Evolutionary conservation across 1,139 yeast species (phyloP).

Genomic region (Torulaspora globosa): DNA sequence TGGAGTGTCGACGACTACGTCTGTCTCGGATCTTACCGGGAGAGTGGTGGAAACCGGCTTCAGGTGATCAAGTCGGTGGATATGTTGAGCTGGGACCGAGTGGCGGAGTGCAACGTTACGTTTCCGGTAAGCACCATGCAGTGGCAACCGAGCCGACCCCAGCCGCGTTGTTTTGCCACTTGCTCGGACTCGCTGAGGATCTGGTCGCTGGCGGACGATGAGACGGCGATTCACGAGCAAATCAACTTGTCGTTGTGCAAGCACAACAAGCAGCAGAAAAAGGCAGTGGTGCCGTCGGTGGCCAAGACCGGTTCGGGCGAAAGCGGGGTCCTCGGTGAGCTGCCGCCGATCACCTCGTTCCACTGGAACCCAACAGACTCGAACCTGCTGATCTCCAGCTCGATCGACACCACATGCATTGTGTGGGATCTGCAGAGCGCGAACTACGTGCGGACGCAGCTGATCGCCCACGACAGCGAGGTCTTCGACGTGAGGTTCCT

Average conservation of each 20-base stretch:
- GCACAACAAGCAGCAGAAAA: constrained; percentile 30
- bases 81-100: constrained; percentile 48
- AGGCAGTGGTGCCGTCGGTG: constrained; percentile 9
- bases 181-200: constrained; percentile 37
- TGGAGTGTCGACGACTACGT: constrained; percentile 36
- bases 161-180: constrained; percentile 35
- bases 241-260: constrained; percentile 35
- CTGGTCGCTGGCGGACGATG: constrained; percentile 34
- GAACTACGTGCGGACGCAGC: constrained; percentile 83
- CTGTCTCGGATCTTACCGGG: constrained; percentile 36
- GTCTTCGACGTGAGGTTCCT: constrained; percentile 89
- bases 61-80: constrained; percentile 36
- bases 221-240: constrained; percentile 29
- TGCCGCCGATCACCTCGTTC: constrained; percentile 85
- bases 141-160: constrained; percentile 53
- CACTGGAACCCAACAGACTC: constrained; percentile 85
- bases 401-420: constrained; percentile 95
- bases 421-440: constrained; percentile 75
- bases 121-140: constrained; percentile 62
- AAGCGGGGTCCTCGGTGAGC: constrained; percentile 30
- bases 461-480: constrained; percentile 94
- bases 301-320: constrained; percentile 11
- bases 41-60: constrained; percentile 33
- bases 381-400: constrained; percentile 70
- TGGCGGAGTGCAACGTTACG: constrained; percentile 48